Percentiles rank a stretch among this genome's conserved stretches.
These are phyloP conservation scores for Gloeostereum incarnatum DNA, from an alignment of 768 basidiomycete genomes.

Conservation along the genomic window DNA sequence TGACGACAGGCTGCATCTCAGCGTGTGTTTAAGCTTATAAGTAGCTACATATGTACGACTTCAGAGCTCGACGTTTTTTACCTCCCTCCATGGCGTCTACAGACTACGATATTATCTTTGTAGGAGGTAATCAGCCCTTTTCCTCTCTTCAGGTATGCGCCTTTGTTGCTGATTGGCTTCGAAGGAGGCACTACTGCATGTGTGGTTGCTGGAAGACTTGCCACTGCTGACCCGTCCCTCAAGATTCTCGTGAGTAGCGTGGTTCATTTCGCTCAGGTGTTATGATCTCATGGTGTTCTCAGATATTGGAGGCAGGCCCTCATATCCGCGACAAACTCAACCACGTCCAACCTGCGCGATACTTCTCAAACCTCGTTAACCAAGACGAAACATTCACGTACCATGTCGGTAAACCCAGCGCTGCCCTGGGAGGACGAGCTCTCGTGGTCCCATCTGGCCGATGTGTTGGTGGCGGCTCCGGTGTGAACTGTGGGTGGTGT, in stretches of 20 bases:
- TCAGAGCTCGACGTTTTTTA: too few relatives aligned
- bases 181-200: slow-evolving; percentile 48
- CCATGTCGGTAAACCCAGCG: slow-evolving; percentile 32
- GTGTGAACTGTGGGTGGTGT: slow-evolving; percentile 41
- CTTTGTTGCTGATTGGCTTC: not conserved
- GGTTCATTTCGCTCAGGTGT: not conserved
- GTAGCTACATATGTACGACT: too few relatives aligned
- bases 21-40: too few relatives aligned
- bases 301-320: slow-evolving; percentile 51
- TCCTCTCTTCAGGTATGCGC: not conserved
- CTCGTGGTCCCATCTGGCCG: slow-evolving; percentile 34
- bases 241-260: slow-evolving; percentile 37
- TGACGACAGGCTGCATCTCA: too few relatives aligned
- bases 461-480: slow-evolving; percentile 54
- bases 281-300: not conserved
- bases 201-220: slow-evolving; percentile 45
- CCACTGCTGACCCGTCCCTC: slow-evolving; percentile 40
- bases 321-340: slow-evolving; percentile 32
- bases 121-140: slow-evolving; percentile 32
- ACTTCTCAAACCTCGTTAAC: slow-evolving; percentile 28
- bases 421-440: slow-evolving; percentile 31
- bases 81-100: not conserved
- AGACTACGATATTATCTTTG: slow-evolving; percentile 42
- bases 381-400: slow-evolving; percentile 32
- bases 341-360: slow-evolving; percentile 49